phyloP scores from a whole-genome alignment of 2,329 filamentous ascomycete species.

The Colletotrichum trifolii region DNA sequence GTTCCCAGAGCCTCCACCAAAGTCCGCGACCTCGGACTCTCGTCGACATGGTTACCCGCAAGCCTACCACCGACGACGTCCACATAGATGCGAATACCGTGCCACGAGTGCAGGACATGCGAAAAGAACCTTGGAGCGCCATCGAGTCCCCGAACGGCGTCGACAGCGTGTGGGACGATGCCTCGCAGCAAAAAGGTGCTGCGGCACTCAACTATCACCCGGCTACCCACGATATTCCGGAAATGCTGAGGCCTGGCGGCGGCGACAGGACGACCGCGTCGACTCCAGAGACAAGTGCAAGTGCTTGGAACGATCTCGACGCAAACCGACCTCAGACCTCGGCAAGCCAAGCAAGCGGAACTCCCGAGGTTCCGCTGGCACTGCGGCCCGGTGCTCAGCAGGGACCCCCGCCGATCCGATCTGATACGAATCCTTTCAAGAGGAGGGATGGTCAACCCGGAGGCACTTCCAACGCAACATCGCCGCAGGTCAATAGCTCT shows the following conservation, averaged over 20 bases:
- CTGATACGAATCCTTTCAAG: conserved; percentile 65
- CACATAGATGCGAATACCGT: conserved; percentile 40
- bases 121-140: conserved; percentile 46
- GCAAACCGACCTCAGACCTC: conserved; percentile 29
- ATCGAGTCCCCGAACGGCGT: conserved; percentile 45
- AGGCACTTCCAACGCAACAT: conserved; percentile 23
- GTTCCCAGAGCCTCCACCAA: neutral
- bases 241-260: conserved; percentile 46
- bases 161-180: conserved; percentile 42
- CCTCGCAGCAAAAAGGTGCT: conserved; percentile 29
- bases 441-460: conserved; percentile 55
- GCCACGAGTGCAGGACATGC: conserved; percentile 42
- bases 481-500: conserved; percentile 34
- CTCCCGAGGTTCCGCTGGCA: conserved; percentile 44
- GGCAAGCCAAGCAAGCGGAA: conserved; percentile 10
- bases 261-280: conserved; percentile 35
- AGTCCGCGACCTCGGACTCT: conserved; percentile 32
- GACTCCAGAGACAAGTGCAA: conserved; percentile 42
- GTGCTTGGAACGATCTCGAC: conserved; percentile 45
- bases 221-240: conserved; percentile 42
- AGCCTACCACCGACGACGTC: conserved; percentile 47
- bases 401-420: conserved; percentile 35
- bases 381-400: conserved; percentile 43
- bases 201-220: conserved; percentile 13
- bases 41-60: conserved; percentile 55